Evolutionary conservation across 2,329 filamentous ascomycete species (phyloP).

Genomic region (Diaporthe vaccinii): DNA sequence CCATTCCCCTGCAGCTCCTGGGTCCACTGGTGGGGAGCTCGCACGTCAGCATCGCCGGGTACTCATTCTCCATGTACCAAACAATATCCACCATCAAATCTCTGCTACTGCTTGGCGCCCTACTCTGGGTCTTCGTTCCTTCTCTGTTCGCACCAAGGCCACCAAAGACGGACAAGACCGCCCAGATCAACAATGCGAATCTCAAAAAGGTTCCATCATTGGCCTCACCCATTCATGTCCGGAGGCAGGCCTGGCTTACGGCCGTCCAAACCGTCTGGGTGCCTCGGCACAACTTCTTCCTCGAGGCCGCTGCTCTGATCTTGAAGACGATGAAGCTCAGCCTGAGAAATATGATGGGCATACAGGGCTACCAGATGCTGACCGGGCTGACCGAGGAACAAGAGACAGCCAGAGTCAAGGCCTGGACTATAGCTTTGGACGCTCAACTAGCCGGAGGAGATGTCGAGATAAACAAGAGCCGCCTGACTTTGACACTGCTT

Average conservation of each 20-base stretch:
- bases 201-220: slow-evolving; percentile 75
- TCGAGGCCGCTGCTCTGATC: slow-evolving; percentile 85
- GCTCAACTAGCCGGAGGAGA: slow-evolving; percentile 93
- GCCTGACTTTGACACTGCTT: slow-evolving; percentile 86
- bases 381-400: slow-evolving; percentile 87
- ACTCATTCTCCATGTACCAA: slow-evolving; percentile 60
- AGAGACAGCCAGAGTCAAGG: slow-evolving; percentile 87
- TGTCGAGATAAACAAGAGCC: slow-evolving; percentile 88
- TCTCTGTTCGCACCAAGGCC: slow-evolving; percentile 68
- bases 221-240: slow-evolving; percentile 86
- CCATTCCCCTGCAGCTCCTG: slow-evolving; percentile 72
- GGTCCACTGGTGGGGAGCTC: slow-evolving; percentile 61
- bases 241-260: slow-evolving; percentile 91
- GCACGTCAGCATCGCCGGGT: slow-evolving; percentile 67
- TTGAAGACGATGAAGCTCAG: slow-evolving; percentile 88
- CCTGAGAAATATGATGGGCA: slow-evolving; percentile 81
- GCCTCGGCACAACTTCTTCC: slow-evolving; percentile 86
- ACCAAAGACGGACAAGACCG: slow-evolving; percentile 61
- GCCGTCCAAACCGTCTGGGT: slow-evolving; percentile 94
- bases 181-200: slow-evolving; percentile 51
- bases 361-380: slow-evolving; percentile 81
- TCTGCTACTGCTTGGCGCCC: slow-evolving; percentile 64
- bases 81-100: slow-evolving; percentile 67
- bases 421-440: slow-evolving; percentile 93
- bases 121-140: slow-evolving; percentile 69